Evolutionary conservation across 768 basidiomycete genomes (phyloP).

Genomic region (Amanita pseudoporphyria): DNA sequence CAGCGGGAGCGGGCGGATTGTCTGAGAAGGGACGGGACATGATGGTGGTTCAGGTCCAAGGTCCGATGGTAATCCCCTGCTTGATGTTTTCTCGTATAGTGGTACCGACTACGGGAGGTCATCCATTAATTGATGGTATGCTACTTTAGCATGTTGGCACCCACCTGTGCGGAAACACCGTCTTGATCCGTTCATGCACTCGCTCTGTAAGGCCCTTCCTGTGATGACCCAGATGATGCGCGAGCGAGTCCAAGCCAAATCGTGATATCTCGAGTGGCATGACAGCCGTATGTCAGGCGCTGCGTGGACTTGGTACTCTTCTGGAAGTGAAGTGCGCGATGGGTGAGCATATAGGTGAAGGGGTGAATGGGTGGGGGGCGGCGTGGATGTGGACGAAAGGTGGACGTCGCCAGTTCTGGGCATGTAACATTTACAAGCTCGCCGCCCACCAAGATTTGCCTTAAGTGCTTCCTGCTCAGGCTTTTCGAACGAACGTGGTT

Average conservation of each 20-base stretch:
- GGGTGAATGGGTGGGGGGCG: neutral
- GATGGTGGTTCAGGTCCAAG: too few relatives aligned
- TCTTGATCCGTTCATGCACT: conserved; percentile 42
- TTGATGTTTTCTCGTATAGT: too few relatives aligned
- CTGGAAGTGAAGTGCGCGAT: conserved; percentile 10
- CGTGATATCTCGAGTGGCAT: conserved; percentile 45
- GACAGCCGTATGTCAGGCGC: conserved; percentile 56
- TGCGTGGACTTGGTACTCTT: conserved; percentile 17
- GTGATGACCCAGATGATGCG: conserved; percentile 49
- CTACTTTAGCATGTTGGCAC: neutral
- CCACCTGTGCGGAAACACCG: conserved; percentile 27
- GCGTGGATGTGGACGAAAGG: conserved; percentile 12
- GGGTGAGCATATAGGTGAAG: neutral
- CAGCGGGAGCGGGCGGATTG: too few relatives aligned
- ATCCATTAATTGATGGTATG: neutral
- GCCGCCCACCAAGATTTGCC: neutral
- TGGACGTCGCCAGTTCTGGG: too few relatives aligned
- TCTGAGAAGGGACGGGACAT: too few relatives aligned
- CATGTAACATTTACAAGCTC: neutral
- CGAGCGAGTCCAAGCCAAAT: conserved; percentile 73
- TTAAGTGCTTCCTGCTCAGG: neutral
- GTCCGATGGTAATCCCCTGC: too few relatives aligned
- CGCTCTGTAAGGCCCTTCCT: conserved; percentile 46
- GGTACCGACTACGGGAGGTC: too few relatives aligned
- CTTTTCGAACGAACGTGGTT: neutral